Evolutionary conservation across 1,139 yeast species (phyloP), one percentile per base, ranked within the genome.

Genomic region (Diutina rugosa): DNA sequence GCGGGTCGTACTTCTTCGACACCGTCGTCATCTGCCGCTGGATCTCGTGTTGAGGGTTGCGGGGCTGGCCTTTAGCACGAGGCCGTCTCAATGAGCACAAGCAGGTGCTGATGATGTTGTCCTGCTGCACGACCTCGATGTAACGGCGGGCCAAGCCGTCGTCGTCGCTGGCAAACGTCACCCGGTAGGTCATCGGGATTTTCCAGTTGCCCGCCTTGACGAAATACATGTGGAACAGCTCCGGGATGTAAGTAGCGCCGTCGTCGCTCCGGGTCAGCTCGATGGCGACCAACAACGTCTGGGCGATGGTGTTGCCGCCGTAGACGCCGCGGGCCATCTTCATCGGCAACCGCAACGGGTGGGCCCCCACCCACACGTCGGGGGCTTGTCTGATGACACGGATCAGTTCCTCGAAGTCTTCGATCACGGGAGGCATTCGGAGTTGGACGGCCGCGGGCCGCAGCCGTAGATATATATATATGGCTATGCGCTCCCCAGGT

Each of bases 291-390:
- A 81, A 68, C 8, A 87, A 69, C 1, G 91, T 73, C 65, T 87
- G 95, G 1, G 90, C 88, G 52, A 87, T 83, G 57, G 85, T 75
- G 48, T 86, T 82, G 2, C 96, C 96, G 1, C 95, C 96, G 70
- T 85, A 87, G 1, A 87, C 82, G 1, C 91, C 93, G 51, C 88
- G 71, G 2, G 89, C 89, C 0, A 81, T 79, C 2, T 72, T 69
- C 9, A 74, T 58, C 0, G 80, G 80, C 10, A 72, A 64, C 51
- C 69, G 59, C 46, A 76, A 65, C 2, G 77, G 75, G 58, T 72
- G 72, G 1, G 69, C 74, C 0, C 79, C 79, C 10, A 61, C 65
- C 62, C 67, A 76, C 28, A 65, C 66, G 41, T 59, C 58, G 2
- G 69, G 72, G 56, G 68, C 70, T 2, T 72, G 58, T 57, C 71